A percentile compares a stretch with the other conserved stretches of the same genome.
Evolutionary conservation across 2,329 filamentous ascomycete species (phyloP).

Genomic region (Cladosporium sp.): DNA sequence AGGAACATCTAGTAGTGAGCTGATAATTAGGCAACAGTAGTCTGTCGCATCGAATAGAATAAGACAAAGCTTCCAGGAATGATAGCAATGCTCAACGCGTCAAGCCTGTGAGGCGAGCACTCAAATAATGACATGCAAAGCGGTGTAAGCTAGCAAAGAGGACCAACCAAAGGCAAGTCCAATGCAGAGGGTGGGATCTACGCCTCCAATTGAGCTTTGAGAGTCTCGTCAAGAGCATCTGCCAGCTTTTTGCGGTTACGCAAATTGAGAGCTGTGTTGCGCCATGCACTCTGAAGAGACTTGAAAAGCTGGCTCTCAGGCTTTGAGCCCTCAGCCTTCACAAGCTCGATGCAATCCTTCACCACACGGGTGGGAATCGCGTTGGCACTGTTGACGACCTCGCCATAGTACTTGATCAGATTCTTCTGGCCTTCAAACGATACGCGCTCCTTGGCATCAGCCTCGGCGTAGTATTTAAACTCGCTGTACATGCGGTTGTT

Average conservation of each 20-base stretch:
- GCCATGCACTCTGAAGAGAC: slow-evolving; percentile 50
- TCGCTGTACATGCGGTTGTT: slow-evolving; percentile 72
- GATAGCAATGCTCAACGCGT: neutral
- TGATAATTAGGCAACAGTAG: slow-evolving; percentile 1
- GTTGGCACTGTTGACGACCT: slow-evolving; percentile 49
- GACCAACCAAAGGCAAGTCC: neutral
- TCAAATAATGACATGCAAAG: neutral
- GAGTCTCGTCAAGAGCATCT: slow-evolving; percentile 47
- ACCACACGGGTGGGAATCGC: slow-evolving; percentile 52
- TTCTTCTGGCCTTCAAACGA: slow-evolving; percentile 56
- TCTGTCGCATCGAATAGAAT: neutral
- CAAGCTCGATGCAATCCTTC: slow-evolving; percentile 52
- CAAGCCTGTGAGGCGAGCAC: slow-evolving; percentile 2
- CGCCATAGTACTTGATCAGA: slow-evolving; percentile 63
- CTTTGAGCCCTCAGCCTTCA: slow-evolving; percentile 43
- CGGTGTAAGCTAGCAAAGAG: neutral
- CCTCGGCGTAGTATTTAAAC: slow-evolving; percentile 63
- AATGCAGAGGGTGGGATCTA: neutral
- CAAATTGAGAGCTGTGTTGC: slow-evolving; percentile 51
- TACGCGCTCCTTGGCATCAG: slow-evolving; percentile 54
- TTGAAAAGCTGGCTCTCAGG: slow-evolving; percentile 44
- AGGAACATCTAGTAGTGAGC: neutral
- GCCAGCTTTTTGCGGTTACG: slow-evolving; percentile 55
- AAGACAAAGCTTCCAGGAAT: neutral
- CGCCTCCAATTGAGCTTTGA: slow-evolving; percentile 50